phyloP scores from a whole-genome alignment of 2,329 filamentous ascomycete species.

The Pseudohalonectria lignicola region DNA sequence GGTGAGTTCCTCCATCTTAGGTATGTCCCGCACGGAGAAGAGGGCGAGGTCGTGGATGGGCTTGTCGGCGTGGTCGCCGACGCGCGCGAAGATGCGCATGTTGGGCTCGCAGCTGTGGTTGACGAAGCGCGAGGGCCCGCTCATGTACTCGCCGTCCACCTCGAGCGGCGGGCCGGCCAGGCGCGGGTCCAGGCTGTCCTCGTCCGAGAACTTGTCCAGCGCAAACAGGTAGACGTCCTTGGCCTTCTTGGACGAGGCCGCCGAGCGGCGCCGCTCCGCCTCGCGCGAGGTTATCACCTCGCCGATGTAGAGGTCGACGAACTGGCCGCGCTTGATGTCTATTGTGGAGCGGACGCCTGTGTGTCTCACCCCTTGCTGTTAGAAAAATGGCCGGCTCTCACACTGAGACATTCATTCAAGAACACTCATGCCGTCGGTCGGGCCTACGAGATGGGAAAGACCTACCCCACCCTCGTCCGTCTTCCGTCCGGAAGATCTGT shows the following conservation, averaged over 20 bases:
- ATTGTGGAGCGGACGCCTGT: constrained; percentile 53
- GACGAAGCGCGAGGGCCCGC: constrained; percentile 70
- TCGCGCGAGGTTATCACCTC: constrained; percentile 55
- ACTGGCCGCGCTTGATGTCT: constrained; percentile 59
- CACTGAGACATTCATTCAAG: too few species aligned
- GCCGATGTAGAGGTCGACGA: constrained; percentile 70
- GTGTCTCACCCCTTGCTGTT: background rate
- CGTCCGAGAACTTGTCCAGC: constrained; percentile 67
- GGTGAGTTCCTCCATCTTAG: constrained; percentile 56
- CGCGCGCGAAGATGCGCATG: constrained; percentile 66
- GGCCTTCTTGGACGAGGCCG: constrained; percentile 38
- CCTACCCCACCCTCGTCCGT: constrained; percentile 62
- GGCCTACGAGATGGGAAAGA: too few species aligned
- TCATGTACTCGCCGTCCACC: constrained; percentile 64
- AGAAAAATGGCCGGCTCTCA: too few species aligned
- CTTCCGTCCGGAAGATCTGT: constrained; percentile 63
- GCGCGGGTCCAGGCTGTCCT: constrained; percentile 41
- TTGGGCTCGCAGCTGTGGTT: constrained; percentile 78
- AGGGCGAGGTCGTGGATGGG: constrained; percentile 67
- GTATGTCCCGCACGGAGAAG: constrained; percentile 60
- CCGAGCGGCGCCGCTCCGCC: constrained; percentile 51
- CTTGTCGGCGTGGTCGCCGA: constrained; percentile 65
- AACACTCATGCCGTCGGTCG: too few species aligned
- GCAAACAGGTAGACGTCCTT: constrained; percentile 73
- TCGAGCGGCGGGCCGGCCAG: constrained; percentile 46